Conservation (phyloP, 2,329 filamentous ascomycete genomes). For the Aspergillus fructus region DNA sequence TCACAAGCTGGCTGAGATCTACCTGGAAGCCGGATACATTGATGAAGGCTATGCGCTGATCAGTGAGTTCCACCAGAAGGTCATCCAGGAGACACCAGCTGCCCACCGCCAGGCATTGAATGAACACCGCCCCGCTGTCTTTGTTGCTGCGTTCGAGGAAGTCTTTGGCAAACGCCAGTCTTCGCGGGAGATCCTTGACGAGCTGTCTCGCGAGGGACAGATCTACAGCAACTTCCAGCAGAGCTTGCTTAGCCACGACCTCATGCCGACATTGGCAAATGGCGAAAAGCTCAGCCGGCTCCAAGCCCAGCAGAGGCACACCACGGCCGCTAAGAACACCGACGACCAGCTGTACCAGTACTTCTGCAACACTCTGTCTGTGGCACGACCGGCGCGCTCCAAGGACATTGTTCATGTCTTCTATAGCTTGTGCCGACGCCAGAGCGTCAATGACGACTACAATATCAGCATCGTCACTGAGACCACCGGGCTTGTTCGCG, state of each 20-base stretch:
- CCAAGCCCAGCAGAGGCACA: conserved; percentile 32
- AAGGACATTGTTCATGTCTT: conserved; percentile 33
- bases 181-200: conserved; percentile 43
- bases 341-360: conserved; percentile 37
- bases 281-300: conserved; percentile 31
- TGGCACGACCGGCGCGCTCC: conserved; percentile 22
- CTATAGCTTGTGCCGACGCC: conserved; percentile 33
- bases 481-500: conserved; percentile 27
- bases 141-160: conserved; percentile 48
- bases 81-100: conserved; percentile 47
- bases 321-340: conserved; percentile 28
- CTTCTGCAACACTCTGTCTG: conserved; percentile 35
- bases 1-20: conserved; percentile 47
- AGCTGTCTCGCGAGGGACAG: conserved; percentile 44
- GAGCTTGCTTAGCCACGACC: conserved; percentile 32
- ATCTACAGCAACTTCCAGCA: conserved; percentile 42
- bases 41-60: conserved; percentile 44
- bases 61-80: conserved; percentile 50
- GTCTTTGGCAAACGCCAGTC: conserved; percentile 37
- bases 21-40: conserved; percentile 44
- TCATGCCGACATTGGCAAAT: conserved; percentile 32
- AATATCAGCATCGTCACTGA: conserved; percentile 31
- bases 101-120: conserved; percentile 27
- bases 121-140: conserved; percentile 43
- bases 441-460: conserved; percentile 29